Conservation (phyloP, 2,329 filamentous ascomycete genomes). For the Pseudocercospora fuligena region DNA sequence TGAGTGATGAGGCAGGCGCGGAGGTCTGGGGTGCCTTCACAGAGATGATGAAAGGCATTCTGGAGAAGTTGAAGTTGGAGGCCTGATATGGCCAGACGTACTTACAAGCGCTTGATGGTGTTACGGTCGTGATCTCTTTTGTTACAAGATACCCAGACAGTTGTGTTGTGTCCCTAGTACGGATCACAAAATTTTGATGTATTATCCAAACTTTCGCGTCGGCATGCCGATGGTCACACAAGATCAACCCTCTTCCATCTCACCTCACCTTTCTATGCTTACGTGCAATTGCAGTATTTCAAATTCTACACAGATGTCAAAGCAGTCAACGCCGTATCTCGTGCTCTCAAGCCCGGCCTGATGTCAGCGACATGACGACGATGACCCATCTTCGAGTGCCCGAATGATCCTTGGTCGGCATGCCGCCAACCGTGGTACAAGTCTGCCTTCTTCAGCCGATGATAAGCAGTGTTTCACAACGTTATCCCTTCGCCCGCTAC, state of each 20-base stretch:
- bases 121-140: not conserved
- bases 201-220: not conserved
- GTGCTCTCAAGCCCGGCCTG: not conserved
- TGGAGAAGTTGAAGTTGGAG: slow-evolving; percentile 42
- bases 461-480: slow-evolving; percentile 3
- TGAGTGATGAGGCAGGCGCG: slow-evolving; percentile 54
- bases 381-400: not conserved
- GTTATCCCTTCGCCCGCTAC: not conserved
- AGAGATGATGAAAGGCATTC: slow-evolving; percentile 58
- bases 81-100: not conserved
- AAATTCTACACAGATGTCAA: not conserved
- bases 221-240: not conserved
- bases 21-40: slow-evolving; percentile 57
- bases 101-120: slow-evolving; percentile 1
- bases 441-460: slow-evolving; percentile 4
- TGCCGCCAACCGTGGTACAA: slow-evolving; percentile 1
- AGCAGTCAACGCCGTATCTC: not conserved
- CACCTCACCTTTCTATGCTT: not conserved
- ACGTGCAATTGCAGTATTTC: not conserved
- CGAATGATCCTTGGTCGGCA: not conserved
- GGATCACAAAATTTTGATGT: not conserved
- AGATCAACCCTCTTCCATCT: not conserved
- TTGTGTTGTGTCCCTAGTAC: not conserved
- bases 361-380: not conserved
- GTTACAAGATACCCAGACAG: slow-evolving; percentile 6